These are phyloP conservation scores for Microdochium paspali DNA, from an alignment of 2,329 filamentous ascomycete species.

Conservation along the genomic window DNA sequence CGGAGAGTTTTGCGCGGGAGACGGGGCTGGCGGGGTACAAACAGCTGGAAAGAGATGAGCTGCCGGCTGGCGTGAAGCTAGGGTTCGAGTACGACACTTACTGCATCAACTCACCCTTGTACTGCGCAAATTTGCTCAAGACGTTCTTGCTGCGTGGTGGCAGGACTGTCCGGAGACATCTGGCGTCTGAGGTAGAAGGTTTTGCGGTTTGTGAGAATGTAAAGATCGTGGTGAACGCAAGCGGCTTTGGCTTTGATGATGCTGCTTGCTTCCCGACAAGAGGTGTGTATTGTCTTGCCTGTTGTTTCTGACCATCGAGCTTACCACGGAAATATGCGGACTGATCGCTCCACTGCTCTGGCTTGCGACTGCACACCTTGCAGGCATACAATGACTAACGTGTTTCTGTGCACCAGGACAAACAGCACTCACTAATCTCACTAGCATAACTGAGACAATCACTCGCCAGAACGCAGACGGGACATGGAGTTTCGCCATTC, in stretches of 20 bases:
- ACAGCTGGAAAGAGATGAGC: constrained; percentile 22
- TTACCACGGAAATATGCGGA: no score
- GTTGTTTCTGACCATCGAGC: no score
- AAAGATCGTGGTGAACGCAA: constrained; percentile 32
- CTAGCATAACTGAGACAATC: constrained; percentile 19
- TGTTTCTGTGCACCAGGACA: constrained; percentile 23
- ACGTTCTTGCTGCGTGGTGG: constrained; percentile 28
- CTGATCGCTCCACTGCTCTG: no score
- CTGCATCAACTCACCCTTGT: constrained; percentile 45
- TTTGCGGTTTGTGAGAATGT: constrained; percentile 20
- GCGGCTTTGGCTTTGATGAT: constrained; percentile 33
- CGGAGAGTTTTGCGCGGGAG: constrained; percentile 3
- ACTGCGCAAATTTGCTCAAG: constrained; percentile 37
- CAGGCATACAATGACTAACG: not conserved
- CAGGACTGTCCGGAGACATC: constrained; percentile 19
- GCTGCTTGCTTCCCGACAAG: constrained; percentile 31
- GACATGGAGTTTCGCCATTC: constrained; percentile 53
- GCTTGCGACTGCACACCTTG: constrained; percentile 3
- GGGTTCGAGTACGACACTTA: constrained; percentile 44
- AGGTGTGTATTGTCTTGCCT: no score
- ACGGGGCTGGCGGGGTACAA: constrained; percentile 28
- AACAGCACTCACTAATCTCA: constrained; percentile 24
- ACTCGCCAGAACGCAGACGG: constrained; percentile 56
- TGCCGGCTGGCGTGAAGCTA: constrained; percentile 30
- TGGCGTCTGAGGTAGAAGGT: constrained; percentile 26